phyloP scores from a whole-genome alignment of 148 eudicot genomes.

The Chenopodium album region DNA sequence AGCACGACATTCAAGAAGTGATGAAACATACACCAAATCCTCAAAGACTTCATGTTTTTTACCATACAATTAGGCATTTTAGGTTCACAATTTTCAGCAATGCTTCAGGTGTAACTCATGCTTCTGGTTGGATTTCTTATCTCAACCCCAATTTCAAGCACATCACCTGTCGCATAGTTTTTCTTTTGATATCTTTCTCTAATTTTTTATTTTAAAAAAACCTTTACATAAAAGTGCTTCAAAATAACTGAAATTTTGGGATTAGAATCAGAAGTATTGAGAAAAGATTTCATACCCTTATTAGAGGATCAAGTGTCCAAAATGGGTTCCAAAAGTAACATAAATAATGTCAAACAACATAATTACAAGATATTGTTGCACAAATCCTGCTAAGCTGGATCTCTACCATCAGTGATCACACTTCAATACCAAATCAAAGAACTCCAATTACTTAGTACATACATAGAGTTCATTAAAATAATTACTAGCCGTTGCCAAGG shows the following conservation, averaged over 20 bases:
- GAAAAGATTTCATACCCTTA: no score
- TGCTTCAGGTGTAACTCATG: not conserved
- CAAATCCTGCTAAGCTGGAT: not conserved
- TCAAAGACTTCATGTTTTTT: not conserved
- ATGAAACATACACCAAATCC: not conserved
- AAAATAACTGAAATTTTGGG: no score
- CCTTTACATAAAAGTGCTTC: not conserved
- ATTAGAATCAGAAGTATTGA: no score
- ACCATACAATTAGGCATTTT: not conserved
- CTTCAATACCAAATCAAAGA: conserved; percentile 9
- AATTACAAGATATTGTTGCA: not conserved
- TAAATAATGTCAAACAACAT: not conserved
- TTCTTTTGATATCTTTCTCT: not conserved
- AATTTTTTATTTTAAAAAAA: no score
- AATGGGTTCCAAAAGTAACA: not conserved
- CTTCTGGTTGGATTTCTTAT: not conserved
- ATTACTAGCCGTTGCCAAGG: not conserved
- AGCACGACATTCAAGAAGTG: not conserved
- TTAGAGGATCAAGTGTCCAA: not conserved
- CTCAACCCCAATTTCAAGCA: not conserved
- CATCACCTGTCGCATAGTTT: not conserved
- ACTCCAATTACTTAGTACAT: conserved; percentile 4
- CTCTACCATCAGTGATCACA: not conserved
- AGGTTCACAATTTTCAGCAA: no score
- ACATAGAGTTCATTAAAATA: conserved; percentile 7